Percentiles rank a stretch among this genome's conserved stretches.
phyloP scores from a whole-genome alignment of 345 rosid species.

The Noccaea caerulescens region DNA sequence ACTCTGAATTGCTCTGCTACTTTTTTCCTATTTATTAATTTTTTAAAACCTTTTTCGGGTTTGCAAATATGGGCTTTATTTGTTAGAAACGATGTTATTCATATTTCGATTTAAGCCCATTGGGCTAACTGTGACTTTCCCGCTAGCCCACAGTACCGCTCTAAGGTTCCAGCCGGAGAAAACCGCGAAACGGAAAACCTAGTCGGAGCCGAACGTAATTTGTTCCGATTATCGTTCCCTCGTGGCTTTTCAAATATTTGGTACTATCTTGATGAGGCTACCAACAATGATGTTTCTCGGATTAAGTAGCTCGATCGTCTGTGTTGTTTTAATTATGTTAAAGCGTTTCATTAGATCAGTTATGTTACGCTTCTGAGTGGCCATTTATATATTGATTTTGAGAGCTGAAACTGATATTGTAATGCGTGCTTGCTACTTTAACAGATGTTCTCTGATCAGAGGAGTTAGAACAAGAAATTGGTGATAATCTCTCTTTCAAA shows the following conservation, averaged over 20 bases:
- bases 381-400: background rate
- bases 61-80: constrained; percentile 20
- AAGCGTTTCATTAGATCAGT: background rate
- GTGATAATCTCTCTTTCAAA: constrained; percentile 1
- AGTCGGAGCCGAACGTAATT: background rate
- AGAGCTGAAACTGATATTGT: background rate
- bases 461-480: background rate
- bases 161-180: background rate
- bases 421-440: background rate
- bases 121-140: constrained; percentile 3
- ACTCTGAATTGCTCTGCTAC: background rate
- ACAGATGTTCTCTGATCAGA: background rate
- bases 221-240: background rate
- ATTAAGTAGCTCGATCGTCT: constrained; percentile 1
- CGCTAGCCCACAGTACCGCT: background rate
- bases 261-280: background rate
- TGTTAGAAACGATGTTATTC: constrained; percentile 5
- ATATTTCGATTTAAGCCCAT: constrained; percentile 13
- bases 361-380: background rate
- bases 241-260: background rate
- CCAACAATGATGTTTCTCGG: background rate
- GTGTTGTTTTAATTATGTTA: background rate
- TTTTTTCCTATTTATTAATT: background rate
- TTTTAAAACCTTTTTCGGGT: background rate
- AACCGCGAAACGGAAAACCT: background rate